These are phyloP conservation scores for Microbotryomycetes sp. DNA, from an alignment of 1,284 basidiomycete species.

Conservation along the genomic window DNA sequence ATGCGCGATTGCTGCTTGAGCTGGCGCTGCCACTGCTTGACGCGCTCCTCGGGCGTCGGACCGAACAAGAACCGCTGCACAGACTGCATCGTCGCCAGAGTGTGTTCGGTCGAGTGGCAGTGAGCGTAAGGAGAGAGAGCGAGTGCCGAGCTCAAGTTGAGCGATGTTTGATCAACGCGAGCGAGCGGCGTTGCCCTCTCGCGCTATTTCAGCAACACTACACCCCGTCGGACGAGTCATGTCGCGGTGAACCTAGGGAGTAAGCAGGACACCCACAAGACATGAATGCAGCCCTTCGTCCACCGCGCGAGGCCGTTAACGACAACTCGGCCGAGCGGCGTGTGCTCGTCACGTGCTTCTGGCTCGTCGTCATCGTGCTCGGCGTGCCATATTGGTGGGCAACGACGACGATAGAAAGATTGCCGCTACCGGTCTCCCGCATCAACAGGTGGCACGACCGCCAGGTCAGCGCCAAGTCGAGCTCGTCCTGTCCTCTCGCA, in stretches of 20 bases:
- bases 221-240: no score
- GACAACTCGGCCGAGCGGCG: slow-evolving; percentile 3
- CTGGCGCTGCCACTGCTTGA: slow-evolving; percentile 79
- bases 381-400: slow-evolving; percentile 81
- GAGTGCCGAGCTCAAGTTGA: no score
- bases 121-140: neutral
- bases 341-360: slow-evolving; percentile 62
- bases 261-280: no score
- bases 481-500: no score
- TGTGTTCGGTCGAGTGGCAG: neutral
- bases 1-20: slow-evolving; percentile 69
- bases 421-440: slow-evolving; percentile 59
- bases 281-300: no score
- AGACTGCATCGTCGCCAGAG: slow-evolving; percentile 66
- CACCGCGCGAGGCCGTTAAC: no score
- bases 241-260: no score
- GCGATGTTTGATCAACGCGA: no score
- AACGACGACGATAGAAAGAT: slow-evolving; percentile 74
- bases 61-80: slow-evolving; percentile 89
- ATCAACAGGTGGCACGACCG: slow-evolving; percentile 50
- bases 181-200: no score
- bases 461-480: neutral
- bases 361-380: slow-evolving; percentile 57
- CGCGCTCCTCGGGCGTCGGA: slow-evolving; percentile 84
- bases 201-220: no score